Evolutionary conservation across 129 eudicot genomes (phyloP).

Genomic region (Apium graveolens): DNA sequence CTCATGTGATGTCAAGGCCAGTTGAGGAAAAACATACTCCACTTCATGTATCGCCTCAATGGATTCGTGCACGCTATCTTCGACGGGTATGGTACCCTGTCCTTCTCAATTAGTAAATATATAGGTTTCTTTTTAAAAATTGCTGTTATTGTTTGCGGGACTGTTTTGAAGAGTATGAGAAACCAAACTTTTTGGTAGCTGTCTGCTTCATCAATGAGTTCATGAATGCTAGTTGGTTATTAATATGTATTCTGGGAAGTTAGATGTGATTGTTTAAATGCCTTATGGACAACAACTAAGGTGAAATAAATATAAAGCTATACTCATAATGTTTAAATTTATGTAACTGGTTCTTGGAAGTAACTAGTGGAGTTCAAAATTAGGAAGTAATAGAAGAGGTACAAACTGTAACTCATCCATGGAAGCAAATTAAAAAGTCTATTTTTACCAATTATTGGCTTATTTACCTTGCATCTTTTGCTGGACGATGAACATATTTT

Average conservation of each 20-base stretch:
- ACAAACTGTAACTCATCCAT: neutral
- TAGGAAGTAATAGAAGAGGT: neutral
- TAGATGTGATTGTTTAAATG: neutral
- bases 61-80: slow-evolving; percentile 73
- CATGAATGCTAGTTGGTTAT: slow-evolving; percentile 8
- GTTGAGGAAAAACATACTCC: slow-evolving; percentile 83
- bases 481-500: neutral
- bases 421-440: neutral
- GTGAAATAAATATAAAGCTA: neutral
- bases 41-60: slow-evolving; percentile 71
- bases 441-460: neutral
- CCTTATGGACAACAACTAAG: neutral
- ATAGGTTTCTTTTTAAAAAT: neutral
- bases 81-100: slow-evolving; percentile 33
- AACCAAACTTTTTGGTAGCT: slow-evolving; percentile 6
- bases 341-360: neutral
- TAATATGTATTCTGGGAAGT: slow-evolving; percentile 2
- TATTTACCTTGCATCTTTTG: neutral
- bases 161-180: neutral
- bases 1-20: slow-evolving; percentile 84
- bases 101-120: neutral
- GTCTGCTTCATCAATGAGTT: slow-evolving; percentile 7
- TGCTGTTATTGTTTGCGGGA: neutral
- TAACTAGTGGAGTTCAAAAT: neutral
- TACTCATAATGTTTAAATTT: neutral